Conservation (phyloP, 139 green algal species). For the Chlorella sp. region DNA sequence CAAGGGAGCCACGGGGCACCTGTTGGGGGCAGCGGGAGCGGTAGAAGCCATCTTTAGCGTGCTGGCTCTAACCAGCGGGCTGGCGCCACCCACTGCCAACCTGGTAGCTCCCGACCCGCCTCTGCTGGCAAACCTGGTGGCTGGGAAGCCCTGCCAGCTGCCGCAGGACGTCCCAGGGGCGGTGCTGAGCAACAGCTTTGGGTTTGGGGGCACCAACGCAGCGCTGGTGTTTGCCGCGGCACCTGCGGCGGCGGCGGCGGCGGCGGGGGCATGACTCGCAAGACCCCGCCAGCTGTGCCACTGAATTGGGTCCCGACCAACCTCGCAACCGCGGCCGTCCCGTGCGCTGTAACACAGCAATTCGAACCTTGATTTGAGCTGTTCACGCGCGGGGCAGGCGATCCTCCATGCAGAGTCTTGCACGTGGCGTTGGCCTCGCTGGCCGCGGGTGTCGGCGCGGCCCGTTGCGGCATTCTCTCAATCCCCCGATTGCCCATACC, state of each 20-base stretch:
- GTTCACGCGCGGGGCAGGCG: background rate
- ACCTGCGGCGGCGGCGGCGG: background rate
- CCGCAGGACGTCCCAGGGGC: conserved; percentile 35
- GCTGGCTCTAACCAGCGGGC: conserved; percentile 70
- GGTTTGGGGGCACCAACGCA: conserved; percentile 95
- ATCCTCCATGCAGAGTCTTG: background rate
- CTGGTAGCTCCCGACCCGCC: conserved; percentile 67
- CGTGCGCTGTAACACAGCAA: no score
- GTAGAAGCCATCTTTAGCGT: conserved; percentile 84
- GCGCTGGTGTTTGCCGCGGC: conserved; percentile 74
- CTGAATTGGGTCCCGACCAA: no score
- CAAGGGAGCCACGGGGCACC: conserved; percentile 92
- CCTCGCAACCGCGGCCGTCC: no score
- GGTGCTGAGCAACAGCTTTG: conserved; percentile 93
- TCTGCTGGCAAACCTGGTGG: conserved; percentile 58
- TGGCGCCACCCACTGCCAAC: conserved; percentile 85
- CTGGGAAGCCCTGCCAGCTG: conserved; percentile 9
- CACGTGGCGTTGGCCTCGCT: background rate
- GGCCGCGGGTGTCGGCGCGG: background rate
- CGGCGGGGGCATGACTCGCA: background rate
- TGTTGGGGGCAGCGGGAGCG: conserved; percentile 93
- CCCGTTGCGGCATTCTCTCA: background rate
- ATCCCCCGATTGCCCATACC: background rate
- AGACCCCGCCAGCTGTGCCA: background rate
- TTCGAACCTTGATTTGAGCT: background rate